Evolutionary conservation across 495 filamentous ascomycete species (phyloP).

Genomic region (Filosporella fistucella): DNA sequence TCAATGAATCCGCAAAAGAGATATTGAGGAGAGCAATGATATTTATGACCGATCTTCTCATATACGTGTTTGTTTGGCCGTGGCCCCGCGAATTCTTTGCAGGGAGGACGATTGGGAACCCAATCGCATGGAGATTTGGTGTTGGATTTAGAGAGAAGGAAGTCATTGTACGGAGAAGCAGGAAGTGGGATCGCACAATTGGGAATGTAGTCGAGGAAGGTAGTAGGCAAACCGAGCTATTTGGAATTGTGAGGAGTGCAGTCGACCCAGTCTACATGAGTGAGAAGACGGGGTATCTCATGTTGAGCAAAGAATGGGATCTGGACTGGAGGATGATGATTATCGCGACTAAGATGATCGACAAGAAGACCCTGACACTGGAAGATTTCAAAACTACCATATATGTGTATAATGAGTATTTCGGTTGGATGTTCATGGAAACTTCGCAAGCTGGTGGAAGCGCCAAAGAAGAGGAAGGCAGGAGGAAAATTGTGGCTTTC

Average conservation of each 20-base stretch:
- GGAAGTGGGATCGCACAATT: constrained; percentile 46
- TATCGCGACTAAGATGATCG: constrained; percentile 57
- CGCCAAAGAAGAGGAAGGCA: constrained; percentile 44
- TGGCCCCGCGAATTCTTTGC: constrained; percentile 74
- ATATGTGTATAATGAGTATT: constrained; percentile 56
- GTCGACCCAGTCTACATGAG: constrained; percentile 56
- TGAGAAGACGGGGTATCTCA: constrained; percentile 72
- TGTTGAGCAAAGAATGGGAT: constrained; percentile 76
- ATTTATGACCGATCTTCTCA: constrained; percentile 66
- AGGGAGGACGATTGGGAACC: constrained; percentile 41
- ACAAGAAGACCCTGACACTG: constrained; percentile 46
- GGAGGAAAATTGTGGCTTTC: constrained; percentile 64
- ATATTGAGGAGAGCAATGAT: constrained; percentile 49
- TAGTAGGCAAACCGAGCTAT: constrained; percentile 20
- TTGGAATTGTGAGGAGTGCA: constrained; percentile 38
- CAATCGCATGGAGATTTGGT: constrained; percentile 63
- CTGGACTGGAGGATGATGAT: constrained; percentile 76
- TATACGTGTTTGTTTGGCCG: constrained; percentile 61
- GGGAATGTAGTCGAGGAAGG: constrained; percentile 27
- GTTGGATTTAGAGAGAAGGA: constrained; percentile 68
- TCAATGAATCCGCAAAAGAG: constrained; percentile 41
- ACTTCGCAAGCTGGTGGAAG: constrained; percentile 44
- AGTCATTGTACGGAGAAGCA: constrained; percentile 67
- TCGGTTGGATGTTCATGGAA: constrained; percentile 62
- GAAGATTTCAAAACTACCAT: constrained; percentile 62